Base-by-base conservation (phyloP, 2,329 filamentous ascomycete species). In the Paramyrothecium roridum region DNA sequence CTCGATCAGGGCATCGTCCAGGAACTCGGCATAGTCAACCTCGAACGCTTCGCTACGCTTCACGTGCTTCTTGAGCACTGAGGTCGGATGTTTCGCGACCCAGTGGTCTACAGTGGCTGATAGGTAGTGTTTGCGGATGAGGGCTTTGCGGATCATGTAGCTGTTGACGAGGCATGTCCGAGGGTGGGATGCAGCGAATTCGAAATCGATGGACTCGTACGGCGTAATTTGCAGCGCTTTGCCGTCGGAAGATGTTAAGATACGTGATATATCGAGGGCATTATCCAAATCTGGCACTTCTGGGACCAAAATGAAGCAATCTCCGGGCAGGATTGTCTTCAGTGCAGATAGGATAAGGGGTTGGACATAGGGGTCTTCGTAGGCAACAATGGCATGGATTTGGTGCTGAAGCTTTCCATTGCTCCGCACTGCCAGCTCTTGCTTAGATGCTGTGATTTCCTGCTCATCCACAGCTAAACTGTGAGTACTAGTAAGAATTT, bases 51-150 rank as follows among this genome's bases (percentile, higher is more conserved):
- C 90, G 47, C 86, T 86, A 2, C 87, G 83, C 69, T 91, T 90
- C 54, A 96, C 84, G 65, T 95, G 88, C 2, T 76, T 75, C 56
- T 76, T 80, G 13, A 99, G 78, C 6, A 87, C 71, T 11, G 87
- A 91, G 1, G 80, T 72, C 0, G 93, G 91, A 63, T 95, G 81
- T 72, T 99, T 99, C 43, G 87, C 85, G 6, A 90, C 78, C 91
- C 93, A 98, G 67, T 90, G 88, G 49, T 89, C 83, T 21, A 96
- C 84, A 0, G 93, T 97, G 20, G 87, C 85, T 3, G 89, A 88
- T 3, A 99, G 82, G 69, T 95, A 98, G 71, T 99, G 95, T 73
- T 99, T 99, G 56, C 95, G 85, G 64, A 98, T 98, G 20, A 99
- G 80, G 0, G 95, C 95, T 77, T 98, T 98, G 65, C 95, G 89